Conservation (phyloP, 2,329 filamentous ascomycete species). For the Ceratocystis eucalypticola region DNA sequence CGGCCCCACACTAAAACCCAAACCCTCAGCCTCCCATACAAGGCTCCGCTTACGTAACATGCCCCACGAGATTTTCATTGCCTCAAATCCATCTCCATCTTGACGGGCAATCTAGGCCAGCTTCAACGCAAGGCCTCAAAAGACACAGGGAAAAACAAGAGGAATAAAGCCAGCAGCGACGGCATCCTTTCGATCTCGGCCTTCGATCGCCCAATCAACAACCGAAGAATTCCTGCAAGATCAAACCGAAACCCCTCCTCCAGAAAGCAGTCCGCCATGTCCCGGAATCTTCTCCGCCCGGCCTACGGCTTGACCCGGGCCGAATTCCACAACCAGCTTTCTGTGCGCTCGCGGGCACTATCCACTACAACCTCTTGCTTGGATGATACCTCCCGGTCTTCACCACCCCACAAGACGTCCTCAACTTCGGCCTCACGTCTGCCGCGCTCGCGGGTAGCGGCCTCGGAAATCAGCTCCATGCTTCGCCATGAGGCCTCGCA, state of each 20-base stretch:
- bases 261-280: constrained; percentile 14
- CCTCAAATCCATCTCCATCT: neutral
- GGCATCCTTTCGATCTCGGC: neutral
- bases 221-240: neutral
- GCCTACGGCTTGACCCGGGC: constrained; percentile 16
- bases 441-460: constrained; percentile 27
- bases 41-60: constrained; percentile 18
- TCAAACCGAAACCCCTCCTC: neutral
- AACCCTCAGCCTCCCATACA: constrained; percentile 8
- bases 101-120: neutral
- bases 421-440: constrained; percentile 20
- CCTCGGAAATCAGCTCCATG: constrained; percentile 27
- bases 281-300: constrained; percentile 18
- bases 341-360: constrained; percentile 22
- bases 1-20: no score
- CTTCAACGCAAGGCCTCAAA: neutral
- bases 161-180: neutral
- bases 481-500: constrained; percentile 20
- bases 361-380: constrained; percentile 28
- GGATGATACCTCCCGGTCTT: constrained; percentile 20
- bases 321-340: constrained; percentile 10
- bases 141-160: neutral
- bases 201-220: neutral
- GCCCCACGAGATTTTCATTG: constrained; percentile 16
- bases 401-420: constrained; percentile 10